These are phyloP conservation scores for Cordyceps militaris DNA, from an alignment of 2,329 filamentous ascomycete species.

Conservation along the genomic window DNA sequence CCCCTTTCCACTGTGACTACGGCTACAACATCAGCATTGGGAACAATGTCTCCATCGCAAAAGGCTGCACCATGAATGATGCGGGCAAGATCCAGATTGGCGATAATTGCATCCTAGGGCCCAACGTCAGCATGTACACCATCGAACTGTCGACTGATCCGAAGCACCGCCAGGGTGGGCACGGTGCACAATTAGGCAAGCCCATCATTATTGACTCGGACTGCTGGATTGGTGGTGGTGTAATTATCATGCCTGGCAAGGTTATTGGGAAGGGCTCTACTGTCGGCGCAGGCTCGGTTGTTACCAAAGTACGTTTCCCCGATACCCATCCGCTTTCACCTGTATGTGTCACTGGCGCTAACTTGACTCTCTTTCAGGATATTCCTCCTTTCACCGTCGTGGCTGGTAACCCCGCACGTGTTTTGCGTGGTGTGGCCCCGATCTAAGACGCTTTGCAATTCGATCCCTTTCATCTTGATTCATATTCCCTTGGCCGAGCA, in stretches of 20 bases:
- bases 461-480: background rate
- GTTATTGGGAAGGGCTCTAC: conserved; percentile 73
- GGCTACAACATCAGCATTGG: conserved; percentile 91
- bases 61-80: conserved; percentile 80
- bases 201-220: conserved; percentile 77
- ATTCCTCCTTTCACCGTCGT: conserved; percentile 63
- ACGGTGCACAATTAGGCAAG: conserved; percentile 63
- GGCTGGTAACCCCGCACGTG: conserved; percentile 61
- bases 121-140: conserved; percentile 81
- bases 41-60: conserved; percentile 74
- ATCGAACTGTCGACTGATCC: conserved; percentile 66
- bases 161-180: conserved; percentile 64
- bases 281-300: conserved; percentile 76
- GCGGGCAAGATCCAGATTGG: conserved; percentile 79
- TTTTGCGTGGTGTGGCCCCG: conserved; percentile 38
- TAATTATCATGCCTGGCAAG: conserved; percentile 69
- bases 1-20: conserved; percentile 88
- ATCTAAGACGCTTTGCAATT: conserved; percentile 8
- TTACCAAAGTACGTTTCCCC: conserved; percentile 57
- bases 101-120: conserved; percentile 67
- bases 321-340: background rate
- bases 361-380: conserved; percentile 33
- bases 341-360: conserved; percentile 13
- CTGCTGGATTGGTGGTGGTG: conserved; percentile 74
- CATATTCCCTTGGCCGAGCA: background rate